Evolutionary conservation across 768 basidiomycete species (phyloP), one percentile per base, ranked within the genome.

Genomic region (Cystoderma amianthinum): DNA sequence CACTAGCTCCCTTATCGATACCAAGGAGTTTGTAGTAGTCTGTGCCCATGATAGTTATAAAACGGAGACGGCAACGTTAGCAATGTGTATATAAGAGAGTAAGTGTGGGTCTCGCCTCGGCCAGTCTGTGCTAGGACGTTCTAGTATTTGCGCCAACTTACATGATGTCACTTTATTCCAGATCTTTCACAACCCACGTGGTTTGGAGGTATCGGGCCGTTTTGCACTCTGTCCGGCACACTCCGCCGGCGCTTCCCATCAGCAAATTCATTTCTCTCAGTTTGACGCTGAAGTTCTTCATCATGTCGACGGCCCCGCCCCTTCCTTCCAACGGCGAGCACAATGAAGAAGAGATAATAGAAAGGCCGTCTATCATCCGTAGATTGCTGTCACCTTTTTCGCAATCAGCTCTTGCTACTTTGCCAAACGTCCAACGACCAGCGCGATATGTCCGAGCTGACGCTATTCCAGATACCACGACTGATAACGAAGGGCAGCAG

Each of bases 1-100:
- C 90, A 1, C 62, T 61, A 32, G 93, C 95, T 32, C 67, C 64
- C 61, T 78, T 86, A 50, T 66, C 61, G 41, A 97, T 57, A 47
- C 86, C 91, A 17, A 97, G 72, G 1, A 79, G 62, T 53, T 82
- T 77, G 78, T 97, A 97, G 67, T 94, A 97, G 69, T 95, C 88
- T 53, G 72, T 69, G 47, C 86, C 88, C 85, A 89, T 90, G 32
- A 44, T 64, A 15, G 9, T 32, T 16, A n/a, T n/a, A n/a, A n/a
- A n/a, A n/a, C n/a, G n/a, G n/a, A n/a, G 15, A 41, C 9, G 20
- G 23, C 13, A 21, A 30, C 24, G 13, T 25, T 7, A 25, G 13
- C 9, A 7, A 6, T 36, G 18, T 19, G 34, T 7, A 9, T 7
- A 36, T 36, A 7, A 7, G 17, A 15, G 12, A 19, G 34, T 9